Base-by-base conservation (phyloP, 1,284 basidiomycete genomes). In the Polyporus tsugae region DNA sequence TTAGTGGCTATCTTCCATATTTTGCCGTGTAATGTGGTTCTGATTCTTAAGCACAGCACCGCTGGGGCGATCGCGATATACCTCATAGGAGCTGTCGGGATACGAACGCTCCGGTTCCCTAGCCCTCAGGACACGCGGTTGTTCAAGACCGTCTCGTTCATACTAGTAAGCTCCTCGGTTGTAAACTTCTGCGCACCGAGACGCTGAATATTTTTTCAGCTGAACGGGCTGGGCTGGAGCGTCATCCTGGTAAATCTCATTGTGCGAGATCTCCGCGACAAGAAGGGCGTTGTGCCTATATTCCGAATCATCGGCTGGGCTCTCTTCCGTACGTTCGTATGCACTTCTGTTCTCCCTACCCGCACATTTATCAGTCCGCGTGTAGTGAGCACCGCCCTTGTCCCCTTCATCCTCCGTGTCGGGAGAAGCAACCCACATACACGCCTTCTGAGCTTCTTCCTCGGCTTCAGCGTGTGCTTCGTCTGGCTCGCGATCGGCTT, bases 401-500 rank as follows among this genome's bases (percentile, higher is more conserved):
- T 86, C n/a, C 90, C 90, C 5, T 87, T 88, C 74, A 44, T 84
- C 1, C 80, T 77, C 6, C 76, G 70, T 41, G 75, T 75, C 57
- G 74, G 73, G 6, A 78, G 81, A 64, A 76, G 78, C 35, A 83
- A 80, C n/a, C 78, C 84, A 10, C 78, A 77, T 58, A 85, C 86
- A 1, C 87, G 86, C 74, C 81, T 90, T 15, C 78, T 90, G 42
- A 82, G 83, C 57, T 86, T 90, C 74, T 92, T 93, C 79, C 83
- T 94, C 61, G 89, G 89, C 1, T 92, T 96, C 72, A 89, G 89
- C 0, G 91, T 91, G 0, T 90, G 90, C 72, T 96, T 96, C 69
- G 84, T 95, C 41, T 84, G 96, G 41, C 85, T 97, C 19, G 94
- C 94, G 1, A 90, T 96, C 74, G 92, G 91, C 68, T 89, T 93